Evolutionary conservation across 176 grass and related monocot genomes (phyloP).

Genomic region (Puya raimondii): DNA sequence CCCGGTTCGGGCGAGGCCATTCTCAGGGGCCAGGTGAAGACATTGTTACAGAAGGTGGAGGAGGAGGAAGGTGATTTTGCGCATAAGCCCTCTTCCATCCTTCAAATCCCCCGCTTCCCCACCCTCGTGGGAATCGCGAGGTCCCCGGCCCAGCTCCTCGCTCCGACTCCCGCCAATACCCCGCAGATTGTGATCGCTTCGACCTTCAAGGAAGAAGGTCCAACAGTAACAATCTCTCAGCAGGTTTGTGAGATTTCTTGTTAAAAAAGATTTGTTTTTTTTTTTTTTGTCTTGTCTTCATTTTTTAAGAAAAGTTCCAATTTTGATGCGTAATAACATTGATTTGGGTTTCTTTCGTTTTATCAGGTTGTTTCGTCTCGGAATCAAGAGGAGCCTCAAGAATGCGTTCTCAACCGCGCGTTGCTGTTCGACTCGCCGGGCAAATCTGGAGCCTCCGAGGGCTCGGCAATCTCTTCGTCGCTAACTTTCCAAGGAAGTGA

Average conservation of each 20-base stretch:
- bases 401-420: slow-evolving; percentile 39
- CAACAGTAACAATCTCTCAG: background rate
- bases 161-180: slow-evolving; percentile 67
- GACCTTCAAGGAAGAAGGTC: background rate
- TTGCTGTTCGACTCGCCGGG: slow-evolving; percentile 72
- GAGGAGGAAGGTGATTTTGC: slow-evolving; percentile 42
- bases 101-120: slow-evolving; percentile 26
- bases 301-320: background rate
- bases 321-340: background rate
- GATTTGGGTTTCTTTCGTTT: background rate
- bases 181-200: slow-evolving; percentile 27
- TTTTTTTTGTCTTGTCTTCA: too few relatives aligned
- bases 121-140: slow-evolving; percentile 31
- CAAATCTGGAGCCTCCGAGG: slow-evolving; percentile 30
- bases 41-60: slow-evolving; percentile 70
- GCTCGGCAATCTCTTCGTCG: slow-evolving; percentile 23
- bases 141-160: slow-evolving; percentile 57
- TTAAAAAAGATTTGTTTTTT: slow-evolving; percentile 34
- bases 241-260: slow-evolving; percentile 14
- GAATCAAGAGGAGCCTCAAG: slow-evolving; percentile 18
- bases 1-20: slow-evolving; percentile 74
- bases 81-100: slow-evolving; percentile 15
- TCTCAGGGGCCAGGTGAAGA: slow-evolving; percentile 77
- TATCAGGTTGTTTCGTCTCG: slow-evolving; percentile 18
- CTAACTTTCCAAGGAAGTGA: slow-evolving; percentile 20